Percentiles rank a stretch among this genome's conserved stretches.
phyloP scores from a whole-genome alignment of 805 yeast species.

The Ogataea populi-albae region DNA sequence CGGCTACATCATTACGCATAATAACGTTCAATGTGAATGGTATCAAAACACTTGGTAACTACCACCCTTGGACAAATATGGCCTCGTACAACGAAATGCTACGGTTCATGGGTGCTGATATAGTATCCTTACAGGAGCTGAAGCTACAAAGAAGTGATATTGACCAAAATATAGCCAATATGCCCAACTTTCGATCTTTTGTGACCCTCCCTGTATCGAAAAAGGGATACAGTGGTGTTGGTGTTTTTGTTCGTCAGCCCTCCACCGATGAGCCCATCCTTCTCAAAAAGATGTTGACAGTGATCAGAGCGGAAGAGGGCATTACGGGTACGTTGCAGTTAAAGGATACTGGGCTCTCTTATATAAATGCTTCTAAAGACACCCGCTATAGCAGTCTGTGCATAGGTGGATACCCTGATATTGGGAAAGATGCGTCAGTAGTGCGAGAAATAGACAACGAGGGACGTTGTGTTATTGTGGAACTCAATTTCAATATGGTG shows the following conservation, averaged over 20 bases:
- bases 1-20: conserved; percentile 21
- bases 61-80: conserved; percentile 75
- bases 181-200: conserved; percentile 61
- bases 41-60: conserved; percentile 70
- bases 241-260: conserved; percentile 66
- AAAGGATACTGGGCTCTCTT: conserved; percentile 19
- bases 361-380: conserved; percentile 26
- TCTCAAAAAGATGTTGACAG: conserved; percentile 42
- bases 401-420: conserved; percentile 72
- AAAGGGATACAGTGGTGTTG: conserved; percentile 92
- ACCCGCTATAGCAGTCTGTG: conserved; percentile 19
- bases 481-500: conserved; percentile 60
- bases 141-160: conserved; percentile 58
- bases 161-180: conserved; percentile 32
- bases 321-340: conserved; percentile 61
- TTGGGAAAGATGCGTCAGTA: conserved; percentile 32
- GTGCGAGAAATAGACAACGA: conserved; percentile 63
- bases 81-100: conserved; percentile 46
- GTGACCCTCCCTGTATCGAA: conserved; percentile 63
- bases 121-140: conserved; percentile 84
- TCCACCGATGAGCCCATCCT: conserved; percentile 39
- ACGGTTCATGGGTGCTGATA: conserved; percentile 58
- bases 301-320: conserved; percentile 85
- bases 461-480: conserved; percentile 79
- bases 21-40: conserved; percentile 83